Base-by-base conservation (phyloP, 768 basidiomycete genomes). In the Pisolithus orientalis region DNA sequence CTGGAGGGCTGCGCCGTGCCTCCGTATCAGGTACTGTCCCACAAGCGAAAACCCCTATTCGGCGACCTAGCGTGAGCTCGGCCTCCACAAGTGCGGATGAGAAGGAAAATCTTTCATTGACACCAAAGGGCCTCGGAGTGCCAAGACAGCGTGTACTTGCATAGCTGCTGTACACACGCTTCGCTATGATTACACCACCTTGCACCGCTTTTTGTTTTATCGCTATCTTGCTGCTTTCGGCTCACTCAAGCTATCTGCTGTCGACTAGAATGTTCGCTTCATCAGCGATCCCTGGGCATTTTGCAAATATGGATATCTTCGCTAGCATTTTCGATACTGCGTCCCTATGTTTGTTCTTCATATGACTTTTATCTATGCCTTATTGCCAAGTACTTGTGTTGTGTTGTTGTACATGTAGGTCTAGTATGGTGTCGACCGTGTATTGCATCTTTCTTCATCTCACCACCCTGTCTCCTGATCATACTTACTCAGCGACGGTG, bases 21-120 rank as follows among this genome's bases (percentile, higher is more conserved):
- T 72, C 62, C 17, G 66, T 53, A 45, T 60, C 72, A 1, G 62
- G 64, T 5, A 60, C 63, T 31, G 66, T 73, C 43, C 63, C 68
- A 25, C 72, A 68, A 37, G 50, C 64, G 25, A 74, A 70, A 52
- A 50, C 62, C 8, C 67, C 72, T 47, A 51, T 65, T 38, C 65
- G 67, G 47, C 62, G 66, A 42, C 60, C 71, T 17, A 70, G 59
- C 47, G 60, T 65, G 10, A 74, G 70, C 9, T 62, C 61, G 51
- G 70, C 72, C 9, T 65, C 73, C 14, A 77, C 73, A 54, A 77
- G 78, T 63, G 59, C 67, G 32, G 75, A 78, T 49, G 82, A 84
- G 62, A 85, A 84, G 68, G 82, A 84, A 68, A 85, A 85, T 56
- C 62, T 78, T 50, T 70, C 72, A 46, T 59, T 61, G 17, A 64